Evolutionary conservation across 352 stramenopile genomes (phyloP).

Genomic region (Pythium brachiatum): DNA sequence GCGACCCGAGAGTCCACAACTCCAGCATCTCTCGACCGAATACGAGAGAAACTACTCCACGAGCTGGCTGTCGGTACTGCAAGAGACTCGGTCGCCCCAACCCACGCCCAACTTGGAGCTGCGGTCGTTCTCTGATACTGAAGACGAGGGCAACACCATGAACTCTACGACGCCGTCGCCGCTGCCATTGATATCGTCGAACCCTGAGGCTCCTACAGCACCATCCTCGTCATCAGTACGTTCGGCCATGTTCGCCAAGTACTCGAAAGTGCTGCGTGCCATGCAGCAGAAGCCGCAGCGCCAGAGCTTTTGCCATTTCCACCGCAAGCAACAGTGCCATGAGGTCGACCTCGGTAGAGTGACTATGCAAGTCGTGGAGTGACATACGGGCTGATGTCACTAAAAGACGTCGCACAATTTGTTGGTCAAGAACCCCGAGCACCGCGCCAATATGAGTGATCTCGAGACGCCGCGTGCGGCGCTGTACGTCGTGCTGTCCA

Average conservation of each 20-base stretch:
- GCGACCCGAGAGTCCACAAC: constrained; percentile 12
- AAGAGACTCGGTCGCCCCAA: constrained; percentile 9
- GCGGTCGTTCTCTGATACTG: constrained; percentile 5
- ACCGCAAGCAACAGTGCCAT: constrained; percentile 51
- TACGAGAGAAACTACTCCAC: constrained; percentile 13
- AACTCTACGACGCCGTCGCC: constrained; percentile 4
- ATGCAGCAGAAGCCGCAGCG: constrained; percentile 33
- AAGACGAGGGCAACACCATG: constrained; percentile 2
- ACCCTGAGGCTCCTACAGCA: constrained; percentile 17
- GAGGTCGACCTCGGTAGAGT: constrained; percentile 30
- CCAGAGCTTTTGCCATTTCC: constrained; percentile 69
- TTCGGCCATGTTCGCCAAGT: constrained; percentile 34
- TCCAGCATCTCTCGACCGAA: constrained; percentile 17
- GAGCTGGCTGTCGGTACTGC: neutral
- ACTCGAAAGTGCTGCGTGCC: constrained; percentile 65
- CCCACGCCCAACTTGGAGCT: constrained; percentile 24
- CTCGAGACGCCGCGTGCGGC: constrained; percentile 19
- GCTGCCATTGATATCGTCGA: constrained; percentile 11
- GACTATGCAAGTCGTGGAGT: constrained; percentile 33
- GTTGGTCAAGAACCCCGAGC: neutral
- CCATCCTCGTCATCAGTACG: constrained; percentile 13
- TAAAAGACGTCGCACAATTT: neutral
- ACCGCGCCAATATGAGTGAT: neutral
- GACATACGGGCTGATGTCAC: constrained; percentile 22
- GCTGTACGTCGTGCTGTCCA: constrained; percentile 75